Conservation (phyloP, 768 basidiomycete species). For the Mycena crocata region DNA sequence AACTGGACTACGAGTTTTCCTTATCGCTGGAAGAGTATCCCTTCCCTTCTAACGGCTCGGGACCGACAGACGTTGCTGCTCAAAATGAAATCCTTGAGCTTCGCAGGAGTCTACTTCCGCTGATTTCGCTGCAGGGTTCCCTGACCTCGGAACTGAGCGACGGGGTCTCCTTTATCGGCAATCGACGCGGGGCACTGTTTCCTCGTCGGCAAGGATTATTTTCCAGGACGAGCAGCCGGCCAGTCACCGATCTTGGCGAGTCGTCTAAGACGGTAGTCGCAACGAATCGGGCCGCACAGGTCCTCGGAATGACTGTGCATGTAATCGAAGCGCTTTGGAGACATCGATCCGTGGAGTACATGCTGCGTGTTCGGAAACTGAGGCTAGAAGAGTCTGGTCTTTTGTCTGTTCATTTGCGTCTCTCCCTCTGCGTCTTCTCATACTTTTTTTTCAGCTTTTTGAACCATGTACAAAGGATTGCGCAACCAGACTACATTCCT, state of each 20-base stretch:
- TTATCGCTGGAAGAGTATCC: slow-evolving; percentile 36
- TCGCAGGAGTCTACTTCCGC: slow-evolving; percentile 67
- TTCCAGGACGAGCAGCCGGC: slow-evolving; percentile 54
- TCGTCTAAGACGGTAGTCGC: slow-evolving; percentile 52
- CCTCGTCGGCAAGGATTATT: slow-evolving; percentile 78
- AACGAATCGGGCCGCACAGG: slow-evolving; percentile 66
- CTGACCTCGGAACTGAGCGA: slow-evolving; percentile 77
- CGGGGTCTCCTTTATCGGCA: slow-evolving; percentile 71
- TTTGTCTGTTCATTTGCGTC: slow-evolving; percentile 58
- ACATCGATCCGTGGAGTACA: slow-evolving; percentile 71
- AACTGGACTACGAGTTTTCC: slow-evolving; percentile 66
- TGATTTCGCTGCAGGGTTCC: slow-evolving; percentile 74
- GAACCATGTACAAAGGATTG: slow-evolving; percentile 71
- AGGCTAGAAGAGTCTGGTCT: slow-evolving; percentile 80
- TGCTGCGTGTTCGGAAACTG: slow-evolving; percentile 68
- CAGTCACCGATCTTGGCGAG: slow-evolving; percentile 49
- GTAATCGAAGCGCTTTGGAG: slow-evolving; percentile 76
- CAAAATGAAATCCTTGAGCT: slow-evolving; percentile 62
- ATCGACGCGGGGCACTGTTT: slow-evolving; percentile 72
- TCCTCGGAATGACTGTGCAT: slow-evolving; percentile 59
- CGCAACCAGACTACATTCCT: slow-evolving; percentile 77
- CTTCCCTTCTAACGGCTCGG: slow-evolving; percentile 36
- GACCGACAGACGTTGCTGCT: slow-evolving; percentile 34
- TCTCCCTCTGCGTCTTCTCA: slow-evolving; percentile 6
- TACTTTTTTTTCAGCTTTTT: slow-evolving; percentile 71